phyloP scores from a whole-genome alignment of 2,329 filamentous ascomycete genomes.

The Blastomyces parvus region DNA sequence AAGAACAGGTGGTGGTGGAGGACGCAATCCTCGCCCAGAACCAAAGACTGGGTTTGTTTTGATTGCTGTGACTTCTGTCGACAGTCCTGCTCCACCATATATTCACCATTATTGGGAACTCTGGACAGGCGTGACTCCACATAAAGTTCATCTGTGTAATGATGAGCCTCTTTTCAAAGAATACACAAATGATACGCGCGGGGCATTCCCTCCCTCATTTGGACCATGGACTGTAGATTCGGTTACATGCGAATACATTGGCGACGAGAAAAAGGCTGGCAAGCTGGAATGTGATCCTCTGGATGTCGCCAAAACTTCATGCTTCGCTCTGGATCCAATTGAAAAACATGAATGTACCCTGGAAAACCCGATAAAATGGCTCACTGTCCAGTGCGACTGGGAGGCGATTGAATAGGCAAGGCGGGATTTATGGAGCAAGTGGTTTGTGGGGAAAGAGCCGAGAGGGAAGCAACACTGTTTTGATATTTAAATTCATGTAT shows the following conservation, averaged over 20 bases:
- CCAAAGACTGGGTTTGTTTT: not conserved
- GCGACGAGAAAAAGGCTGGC: not conserved
- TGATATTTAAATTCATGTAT: no score
- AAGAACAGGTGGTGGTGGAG: slow-evolving; percentile 3
- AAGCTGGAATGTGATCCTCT: not conserved
- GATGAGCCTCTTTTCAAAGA: not conserved
- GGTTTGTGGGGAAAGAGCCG: no score
- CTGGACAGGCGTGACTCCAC: not conserved
- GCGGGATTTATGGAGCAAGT: no score
- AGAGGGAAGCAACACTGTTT: no score
- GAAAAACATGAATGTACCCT: not conserved
- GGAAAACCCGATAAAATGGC: not conserved
- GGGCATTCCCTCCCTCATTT: not conserved
- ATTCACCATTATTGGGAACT: not conserved
- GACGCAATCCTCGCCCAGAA: not conserved
- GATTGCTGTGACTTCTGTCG: not conserved
- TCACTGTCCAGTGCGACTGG: not conserved
- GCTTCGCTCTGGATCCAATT: not conserved
- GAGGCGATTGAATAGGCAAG: not conserved
- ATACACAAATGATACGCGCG: not conserved
- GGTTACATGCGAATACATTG: not conserved
- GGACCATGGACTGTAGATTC: not conserved
- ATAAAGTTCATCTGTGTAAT: not conserved
- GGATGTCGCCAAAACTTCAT: not conserved
- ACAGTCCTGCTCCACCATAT: not conserved